Evolutionary conservation across 1,284 basidiomycete genomes (phyloP), one percentile per base, ranked within the genome.

Genomic region (Grifola frondosa): DNA sequence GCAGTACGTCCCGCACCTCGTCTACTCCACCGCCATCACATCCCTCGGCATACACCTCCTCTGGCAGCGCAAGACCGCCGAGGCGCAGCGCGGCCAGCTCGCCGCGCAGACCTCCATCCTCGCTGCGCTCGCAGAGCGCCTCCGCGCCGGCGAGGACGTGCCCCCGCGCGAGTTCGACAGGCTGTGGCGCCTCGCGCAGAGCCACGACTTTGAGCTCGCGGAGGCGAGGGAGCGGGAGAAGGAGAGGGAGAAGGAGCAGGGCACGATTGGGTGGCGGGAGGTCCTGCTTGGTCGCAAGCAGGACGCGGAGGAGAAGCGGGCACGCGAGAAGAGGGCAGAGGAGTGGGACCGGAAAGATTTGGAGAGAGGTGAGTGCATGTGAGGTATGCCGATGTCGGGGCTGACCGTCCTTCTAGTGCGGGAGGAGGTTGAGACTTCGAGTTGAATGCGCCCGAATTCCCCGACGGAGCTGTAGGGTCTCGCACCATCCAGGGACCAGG

Each of bases 41-140:
- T 81, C 83, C 15, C 59, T 84, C 41, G 77, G 80, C 30, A 76
- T 83, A 44, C 81, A 85, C 61, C 66, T 81, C 25, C 68, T 83
- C 30, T 69, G 66, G 56, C 71, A 75, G 42, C 70, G 75, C 46
- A 74, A 69, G 34, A 56, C 57, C 2, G 68, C 69, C 34, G 72
- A 69, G 40, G 74, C 76, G 32, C 74, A 80, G 50, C 71, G 70
- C 38, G 66, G 71, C 15, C 72, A 73, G 29, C 59, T 73, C 32
- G 59, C 70, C 42, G 79, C 81, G 11, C 78, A 75, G 48, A 67
- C 77, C 38, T 75, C 79, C n/a, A 74, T 86, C 48, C 68, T 86
- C 40, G 71, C 78, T 42, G 74, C 77, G 37, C 70, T 83, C 41
- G 67, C 67, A 4, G 58, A 63, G 16, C 74, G 75, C 43, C 60